These are phyloP conservation scores for Meyerozyma guilliermondii DNA, from an alignment of 1,139 yeast genomes.

Conservation along the genomic window DNA sequence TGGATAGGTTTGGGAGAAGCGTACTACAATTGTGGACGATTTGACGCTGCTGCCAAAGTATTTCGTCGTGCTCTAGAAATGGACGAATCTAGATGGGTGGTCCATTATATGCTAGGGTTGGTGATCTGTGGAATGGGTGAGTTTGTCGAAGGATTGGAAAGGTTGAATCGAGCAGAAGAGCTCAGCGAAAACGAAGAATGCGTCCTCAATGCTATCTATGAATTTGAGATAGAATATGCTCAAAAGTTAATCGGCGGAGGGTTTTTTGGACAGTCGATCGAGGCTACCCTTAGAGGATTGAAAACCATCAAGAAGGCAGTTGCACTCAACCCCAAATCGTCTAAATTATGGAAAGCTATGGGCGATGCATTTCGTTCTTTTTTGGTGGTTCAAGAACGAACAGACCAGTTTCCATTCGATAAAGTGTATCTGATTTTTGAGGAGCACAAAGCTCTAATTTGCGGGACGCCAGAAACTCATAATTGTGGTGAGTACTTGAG, in stretches of 20 bases:
- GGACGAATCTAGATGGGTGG: constrained; percentile 46
- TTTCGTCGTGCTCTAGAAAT: constrained; percentile 59
- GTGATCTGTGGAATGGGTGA: constrained; percentile 46
- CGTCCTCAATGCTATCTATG: constrained; percentile 53
- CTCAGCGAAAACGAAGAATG: constrained; percentile 49
- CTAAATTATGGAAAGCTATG: constrained; percentile 50
- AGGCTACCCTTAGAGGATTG: constrained; percentile 41
- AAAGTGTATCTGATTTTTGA: constrained; percentile 3
- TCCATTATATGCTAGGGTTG: constrained; percentile 62
- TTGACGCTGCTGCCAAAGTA: constrained; percentile 83
- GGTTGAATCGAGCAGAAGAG: constrained; percentile 34
- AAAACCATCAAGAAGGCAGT: constrained; percentile 42
- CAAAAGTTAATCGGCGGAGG: constrained; percentile 52
- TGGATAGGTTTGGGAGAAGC: constrained; percentile 97
- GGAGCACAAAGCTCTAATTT: constrained; percentile 6
- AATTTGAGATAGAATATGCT: constrained; percentile 53
- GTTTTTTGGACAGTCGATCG: constrained; percentile 55
- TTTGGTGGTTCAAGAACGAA: constrained; percentile 37
- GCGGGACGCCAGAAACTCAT: constrained; percentile 7
- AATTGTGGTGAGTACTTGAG: neutral
- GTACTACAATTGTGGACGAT: constrained; percentile 75
- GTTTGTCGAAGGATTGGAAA: constrained; percentile 29
- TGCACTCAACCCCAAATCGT: constrained; percentile 30
- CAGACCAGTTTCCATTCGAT: constrained; percentile 36
- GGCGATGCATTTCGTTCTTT: constrained; percentile 48